A percentile compares a stretch with the other conserved stretches of the same genome.
These are phyloP conservation scores for Cladosporium sp. DNA, from an alignment of 2,329 filamentous ascomycete species.

Conservation along the genomic window DNA sequence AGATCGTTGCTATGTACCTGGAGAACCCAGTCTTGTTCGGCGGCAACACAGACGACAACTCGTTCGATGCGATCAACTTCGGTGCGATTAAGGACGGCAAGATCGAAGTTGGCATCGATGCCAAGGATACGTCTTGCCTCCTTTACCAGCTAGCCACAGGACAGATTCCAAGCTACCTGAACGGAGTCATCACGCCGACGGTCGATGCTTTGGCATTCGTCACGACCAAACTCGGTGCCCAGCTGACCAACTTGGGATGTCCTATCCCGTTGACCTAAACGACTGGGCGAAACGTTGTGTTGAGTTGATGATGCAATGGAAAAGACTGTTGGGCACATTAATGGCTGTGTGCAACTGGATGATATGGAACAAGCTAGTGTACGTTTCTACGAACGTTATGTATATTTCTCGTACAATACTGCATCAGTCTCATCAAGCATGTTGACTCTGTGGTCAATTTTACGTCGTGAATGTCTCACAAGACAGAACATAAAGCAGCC, in stretches of 20 bases:
- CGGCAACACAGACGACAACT: conserved; percentile 36
- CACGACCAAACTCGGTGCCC: conserved; percentile 27
- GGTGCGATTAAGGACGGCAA: conserved; percentile 38
- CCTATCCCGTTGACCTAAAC: conserved; percentile 25
- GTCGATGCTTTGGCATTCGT: conserved; percentile 32
- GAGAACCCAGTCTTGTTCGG: conserved; percentile 43
- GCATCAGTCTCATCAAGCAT: too few relatives aligned
- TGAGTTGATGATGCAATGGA: neutral
- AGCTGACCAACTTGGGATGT: conserved; percentile 35
- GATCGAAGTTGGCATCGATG: conserved; percentile 25
- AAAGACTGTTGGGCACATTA: too few relatives aligned
- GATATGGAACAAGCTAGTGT: too few relatives aligned
- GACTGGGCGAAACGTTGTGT: neutral
- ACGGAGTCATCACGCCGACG: conserved; percentile 35
- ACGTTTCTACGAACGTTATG: too few relatives aligned
- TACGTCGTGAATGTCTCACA: too few relatives aligned
- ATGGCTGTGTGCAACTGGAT: too few relatives aligned
- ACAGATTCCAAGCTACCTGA: conserved; percentile 35
- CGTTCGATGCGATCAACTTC: conserved; percentile 37
- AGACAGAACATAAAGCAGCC: too few relatives aligned
- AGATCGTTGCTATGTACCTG: conserved; percentile 41
- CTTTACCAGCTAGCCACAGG: conserved; percentile 42
- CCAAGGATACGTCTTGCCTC: conserved; percentile 34
- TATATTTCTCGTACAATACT: too few relatives aligned
- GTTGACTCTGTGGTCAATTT: too few relatives aligned